Base-by-base conservation (phyloP, 192 early-diverging fungal species). In the Entomortierella parvispora region DNA sequence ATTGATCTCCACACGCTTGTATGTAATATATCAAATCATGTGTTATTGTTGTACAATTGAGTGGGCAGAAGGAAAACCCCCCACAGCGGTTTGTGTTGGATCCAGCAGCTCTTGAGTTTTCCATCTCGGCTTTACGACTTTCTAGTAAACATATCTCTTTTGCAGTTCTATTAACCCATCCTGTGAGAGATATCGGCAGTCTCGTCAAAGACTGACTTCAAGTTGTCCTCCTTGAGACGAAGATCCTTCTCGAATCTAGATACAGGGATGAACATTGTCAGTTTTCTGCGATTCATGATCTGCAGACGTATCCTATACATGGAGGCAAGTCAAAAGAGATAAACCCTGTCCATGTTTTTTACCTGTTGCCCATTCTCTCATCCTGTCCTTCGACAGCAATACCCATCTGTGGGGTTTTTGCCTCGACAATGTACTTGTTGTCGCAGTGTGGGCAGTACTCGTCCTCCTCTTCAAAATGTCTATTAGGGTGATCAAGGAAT, bases 391-490 rank as follows among this genome's bases (percentile, higher is more conserved):
- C 97, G 63, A 99, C 90, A 34, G 92, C 93, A 50, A 99, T 62
- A 5, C 84, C 91, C 68, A 95, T 90, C 44, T 87, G 83, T 3
- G 96, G 96, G 0, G 90, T 95, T 69, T 95, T 90, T 18, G 97
- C 97, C 23, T 96, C 95, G 44, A 99, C 71, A 48, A 99, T 90
- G 67, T 91, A 99, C 59, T 98, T 93, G 86, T 99, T 99, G 75
- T 98, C 97, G 84, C 97, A 99, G 68, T 97, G 90, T 34, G 97
- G 97, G 69, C 97, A 99, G 83, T 90, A 99, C 75, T 99, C 97
- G 83, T 99, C 97, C 23, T 88, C 89, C 57, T 97, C 96, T 42
- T 97, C 95, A 78, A 91, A 99, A 55, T 95, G 87, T 45, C 91
- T 93, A 72, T 11, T 1, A 28, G 9, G 28, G n/a, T 23, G 20